Base-by-base conservation (phyloP, 768 basidiomycete species). In the Calocybe indica region DNA sequence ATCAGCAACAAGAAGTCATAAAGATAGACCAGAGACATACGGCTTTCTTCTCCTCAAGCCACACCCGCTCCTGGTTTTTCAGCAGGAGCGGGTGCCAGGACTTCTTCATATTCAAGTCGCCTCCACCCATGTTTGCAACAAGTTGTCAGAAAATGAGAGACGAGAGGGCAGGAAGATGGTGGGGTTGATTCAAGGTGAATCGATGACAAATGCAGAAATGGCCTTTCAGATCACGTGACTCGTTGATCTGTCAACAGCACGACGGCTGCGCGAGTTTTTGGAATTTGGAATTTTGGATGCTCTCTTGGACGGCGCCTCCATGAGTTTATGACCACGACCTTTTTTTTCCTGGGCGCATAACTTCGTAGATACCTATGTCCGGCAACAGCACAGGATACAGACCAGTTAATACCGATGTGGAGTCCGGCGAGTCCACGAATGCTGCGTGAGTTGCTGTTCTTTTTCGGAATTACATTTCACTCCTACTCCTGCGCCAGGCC, bases 51-150 rank as follows among this genome's bases (percentile, higher is more conserved):
- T 99, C 96, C 67, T 95, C 89, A 47, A 97, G 78, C 95, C 96
- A 98, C 59, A 98, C 96, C 80, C 89, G 83, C 83, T 95, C 92
- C 85, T 97, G 95, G 71, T 95, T 95, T 65, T 92, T 92, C 68
- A 96, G 68, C 69, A 95, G 88, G 77, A 93, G 84, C 79, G 94
- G 94, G 66, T 97, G 94, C 94, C 94, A 97, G 54, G 91, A 93
- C 79, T 96, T 95, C 71, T 90, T 96, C 94, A 98, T 98, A 62
- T 98, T 98, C 64, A 97, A 76, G 67, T 97, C 94, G 52, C 89
- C 94, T 50, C 94, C 93, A 82, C 94, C 94, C 94, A 97, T 97
- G 59, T 86, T 96, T 76, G 58, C 56, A 60, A 47, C 52, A 43
- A 61, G 42, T 43, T 43, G 40, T 58, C 48, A 37, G 28, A 10